Percentiles rank a stretch among this genome's conserved stretches.
Evolutionary conservation across 805 yeast species (phyloP).

Genomic region (Aciculoconidium aculeatum): DNA sequence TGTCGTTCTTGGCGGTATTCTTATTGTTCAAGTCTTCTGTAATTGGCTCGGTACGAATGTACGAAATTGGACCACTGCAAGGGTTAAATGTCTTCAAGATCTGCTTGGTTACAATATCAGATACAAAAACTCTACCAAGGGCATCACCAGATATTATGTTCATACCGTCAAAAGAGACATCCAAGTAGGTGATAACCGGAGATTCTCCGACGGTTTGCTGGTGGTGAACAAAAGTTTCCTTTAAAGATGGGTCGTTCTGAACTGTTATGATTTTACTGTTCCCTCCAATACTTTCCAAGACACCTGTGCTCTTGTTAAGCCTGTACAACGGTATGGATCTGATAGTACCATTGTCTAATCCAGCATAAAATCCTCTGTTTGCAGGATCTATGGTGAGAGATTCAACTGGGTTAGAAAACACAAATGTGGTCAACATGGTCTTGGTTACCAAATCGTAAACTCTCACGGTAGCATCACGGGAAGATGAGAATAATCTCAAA

Average conservation of each 20-base stretch:
- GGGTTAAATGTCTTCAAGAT: constrained; percentile 51
- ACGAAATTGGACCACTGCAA: constrained; percentile 31
- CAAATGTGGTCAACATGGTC: constrained; percentile 60
- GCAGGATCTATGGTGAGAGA: constrained; percentile 71
- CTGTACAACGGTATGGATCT: constrained; percentile 49
- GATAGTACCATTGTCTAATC: constrained; percentile 58
- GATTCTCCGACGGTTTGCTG: constrained; percentile 13
- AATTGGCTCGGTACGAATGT: constrained; percentile 10
- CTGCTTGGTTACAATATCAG: constrained; percentile 69
- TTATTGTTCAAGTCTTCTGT: constrained; percentile 12
- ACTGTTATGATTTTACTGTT: constrained; percentile 45
- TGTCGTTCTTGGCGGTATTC: constrained; percentile 18
- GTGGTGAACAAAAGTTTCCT: constrained; percentile 50
- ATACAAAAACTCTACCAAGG: constrained; percentile 58
- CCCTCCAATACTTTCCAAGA: constrained; percentile 60
- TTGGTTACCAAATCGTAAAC: constrained; percentile 52
- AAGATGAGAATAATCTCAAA: constrained; percentile 58
- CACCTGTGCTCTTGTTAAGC: constrained; percentile 27
- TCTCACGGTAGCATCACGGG: constrained; percentile 70
- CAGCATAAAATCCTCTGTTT: constrained; percentile 67
- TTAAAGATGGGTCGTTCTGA: constrained; percentile 45
- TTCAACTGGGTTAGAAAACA: constrained; percentile 53
- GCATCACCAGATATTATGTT: constrained; percentile 66
- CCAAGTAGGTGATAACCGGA: constrained; percentile 47
- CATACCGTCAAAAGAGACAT: constrained; percentile 71